phyloP scores from a whole-genome alignment of 2,329 filamentous ascomycete genomes.

The Aureobasidium uvarum region DNA sequence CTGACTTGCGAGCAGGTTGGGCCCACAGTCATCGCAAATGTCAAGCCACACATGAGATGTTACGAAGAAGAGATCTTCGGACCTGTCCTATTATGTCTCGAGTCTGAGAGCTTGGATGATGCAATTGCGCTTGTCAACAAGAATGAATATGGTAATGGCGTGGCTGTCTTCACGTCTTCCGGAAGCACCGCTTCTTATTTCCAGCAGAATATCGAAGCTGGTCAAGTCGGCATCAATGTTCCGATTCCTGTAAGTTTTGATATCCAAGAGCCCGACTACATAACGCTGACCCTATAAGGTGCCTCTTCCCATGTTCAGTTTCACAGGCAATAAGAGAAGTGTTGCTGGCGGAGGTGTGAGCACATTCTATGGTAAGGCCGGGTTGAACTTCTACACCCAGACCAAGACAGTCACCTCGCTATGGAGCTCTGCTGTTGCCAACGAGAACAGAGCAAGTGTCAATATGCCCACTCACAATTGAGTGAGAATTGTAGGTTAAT shows the following conservation, averaged over 20 bases:
- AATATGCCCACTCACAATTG: too few species aligned
- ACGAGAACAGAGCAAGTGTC: too few species aligned
- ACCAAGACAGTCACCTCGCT: conserved; percentile 65
- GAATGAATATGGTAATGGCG: conserved; percentile 85
- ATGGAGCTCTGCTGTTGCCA: background rate
- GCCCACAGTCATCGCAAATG: conserved; percentile 78
- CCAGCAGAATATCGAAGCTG: conserved; percentile 77
- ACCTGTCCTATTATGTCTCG: conserved; percentile 76
- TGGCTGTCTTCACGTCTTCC: conserved; percentile 78
- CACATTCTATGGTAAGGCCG: conserved; percentile 93
- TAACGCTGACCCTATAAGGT: too few species aligned
- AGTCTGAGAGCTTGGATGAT: conserved; percentile 72
- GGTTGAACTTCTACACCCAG: conserved; percentile 93
- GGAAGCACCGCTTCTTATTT: conserved; percentile 75
- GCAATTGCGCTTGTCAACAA: conserved; percentile 78
- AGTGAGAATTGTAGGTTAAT: too few species aligned
- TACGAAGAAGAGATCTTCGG: conserved; percentile 86
- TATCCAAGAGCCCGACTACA: too few species aligned
- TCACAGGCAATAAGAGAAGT: conserved; percentile 77
- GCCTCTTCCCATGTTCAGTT: conserved; percentile 61
- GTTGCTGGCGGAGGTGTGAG: conserved; percentile 87
- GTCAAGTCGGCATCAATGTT: conserved; percentile 83
- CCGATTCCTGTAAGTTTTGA: conserved; percentile 60
- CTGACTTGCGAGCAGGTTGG: conserved; percentile 51
- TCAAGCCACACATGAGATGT: conserved; percentile 73